These are phyloP conservation scores for Aspergillus pseudotamarii DNA, from an alignment of 2,329 filamentous ascomycete species.

Conservation along the genomic window DNA sequence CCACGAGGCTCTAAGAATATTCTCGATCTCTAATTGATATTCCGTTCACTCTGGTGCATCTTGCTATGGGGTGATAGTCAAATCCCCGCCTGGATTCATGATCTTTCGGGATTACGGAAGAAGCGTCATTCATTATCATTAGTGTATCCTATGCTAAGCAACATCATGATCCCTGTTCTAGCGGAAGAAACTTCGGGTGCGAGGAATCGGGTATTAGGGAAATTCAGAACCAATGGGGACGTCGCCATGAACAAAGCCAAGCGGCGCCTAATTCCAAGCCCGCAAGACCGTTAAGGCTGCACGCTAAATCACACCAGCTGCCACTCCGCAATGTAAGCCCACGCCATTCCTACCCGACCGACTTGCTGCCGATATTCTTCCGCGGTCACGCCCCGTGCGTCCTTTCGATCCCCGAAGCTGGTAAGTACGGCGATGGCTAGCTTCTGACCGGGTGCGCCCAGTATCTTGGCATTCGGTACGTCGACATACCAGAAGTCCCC, in stretches of 20 bases:
- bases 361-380: slow-evolving; percentile 52
- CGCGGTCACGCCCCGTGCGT: slow-evolving; percentile 56
- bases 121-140: slow-evolving; percentile 6
- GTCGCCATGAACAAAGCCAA: not conserved
- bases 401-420: slow-evolving; percentile 51
- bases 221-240: not conserved
- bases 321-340: slow-evolving; percentile 58
- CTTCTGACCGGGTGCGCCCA: slow-evolving; percentile 71
- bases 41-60: not conserved
- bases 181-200: not conserved
- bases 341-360: slow-evolving; percentile 52
- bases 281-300: not conserved
- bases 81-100: not conserved
- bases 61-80: not conserved
- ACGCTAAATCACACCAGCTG: slow-evolving; percentile 45
- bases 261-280: not conserved
- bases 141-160: not conserved
- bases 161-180: not conserved
- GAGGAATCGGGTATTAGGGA: not conserved
- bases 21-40: not conserved
- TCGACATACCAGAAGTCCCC: slow-evolving; percentile 83
- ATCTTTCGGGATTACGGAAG: not conserved
- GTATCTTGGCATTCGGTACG: slow-evolving; percentile 60
- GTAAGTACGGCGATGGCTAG: slow-evolving; percentile 67
- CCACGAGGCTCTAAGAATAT: not conserved